Base-by-base conservation (phyloP, 345 rosid genomes). In the Kernera saxatilis region DNA sequence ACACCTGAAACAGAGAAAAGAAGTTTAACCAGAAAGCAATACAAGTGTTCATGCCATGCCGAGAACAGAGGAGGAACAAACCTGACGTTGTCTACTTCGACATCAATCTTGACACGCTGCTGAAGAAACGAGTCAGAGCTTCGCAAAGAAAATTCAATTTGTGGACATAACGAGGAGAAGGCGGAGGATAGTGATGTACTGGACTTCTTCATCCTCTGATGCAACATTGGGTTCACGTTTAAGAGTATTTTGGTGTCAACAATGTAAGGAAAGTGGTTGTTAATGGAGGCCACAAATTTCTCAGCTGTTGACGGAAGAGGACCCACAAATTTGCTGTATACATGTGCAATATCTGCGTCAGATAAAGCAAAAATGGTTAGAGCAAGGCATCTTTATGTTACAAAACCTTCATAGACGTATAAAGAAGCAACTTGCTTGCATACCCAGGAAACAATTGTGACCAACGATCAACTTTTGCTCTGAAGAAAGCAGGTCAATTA, bases 361-460 rank as follows among this genome's bases (percentile, higher is more conserved):
- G 57, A 73, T 69, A 45, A 48, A 54, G 45, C 57, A 32, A 56
- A 58, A 27, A 29, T 75, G 53, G 35, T 68, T 52, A 75, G 44
- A 33, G 29, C 6, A 22, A 69, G 33, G 27, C 23, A 51, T 44
- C 29, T 43, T 49, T 17, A 65, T 15, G 81, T 39, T 23, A 48
- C 69, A 23, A 50, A 58, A 75, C 43, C 71, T 10, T 43, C 36
- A 61, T 7, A 19, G 49, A 23, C 60, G 52, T 23, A 54, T 43
- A 22, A 32, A 8, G 51, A 44, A 26, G 45, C 18, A 79, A 67
- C 69, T 74, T 43, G 53, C 40, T 75, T 46, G 67, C 79, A 58
- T 85, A 93, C 97, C 97, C 15, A 94, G 82, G 79, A 94, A 83
- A 73, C 97, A 94, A 79, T 94, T 91, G 72, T 94, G 97, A 75